Evolutionary conservation across 2,329 filamentous ascomycete species (phyloP).

Genomic region (Colletotrichum sp.): DNA sequence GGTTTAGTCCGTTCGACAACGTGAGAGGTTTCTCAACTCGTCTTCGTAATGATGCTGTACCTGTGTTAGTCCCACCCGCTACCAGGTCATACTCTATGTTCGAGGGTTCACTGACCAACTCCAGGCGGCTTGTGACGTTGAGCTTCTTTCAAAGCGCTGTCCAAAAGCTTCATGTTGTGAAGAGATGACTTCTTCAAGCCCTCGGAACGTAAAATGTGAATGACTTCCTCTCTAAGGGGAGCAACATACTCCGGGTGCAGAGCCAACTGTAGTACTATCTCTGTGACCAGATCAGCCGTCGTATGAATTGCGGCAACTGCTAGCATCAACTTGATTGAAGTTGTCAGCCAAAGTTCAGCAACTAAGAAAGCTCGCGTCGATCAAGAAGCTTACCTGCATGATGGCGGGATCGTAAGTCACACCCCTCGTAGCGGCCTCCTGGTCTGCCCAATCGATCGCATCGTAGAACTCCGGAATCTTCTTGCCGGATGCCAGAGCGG

Average conservation of each 20-base stretch:
- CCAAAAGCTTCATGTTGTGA: background rate
- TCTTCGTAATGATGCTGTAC: background rate
- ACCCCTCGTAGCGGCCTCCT: background rate
- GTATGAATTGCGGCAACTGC: background rate
- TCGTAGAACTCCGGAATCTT: background rate
- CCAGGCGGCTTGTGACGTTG: background rate
- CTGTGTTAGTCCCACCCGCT: background rate
- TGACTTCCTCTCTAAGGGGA: background rate
- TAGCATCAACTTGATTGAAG: background rate
- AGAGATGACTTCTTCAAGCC: background rate
- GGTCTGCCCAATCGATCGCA: background rate
- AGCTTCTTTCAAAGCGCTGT: background rate
- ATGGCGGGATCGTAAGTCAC: background rate
- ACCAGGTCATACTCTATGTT: background rate
- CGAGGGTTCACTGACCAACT: background rate
- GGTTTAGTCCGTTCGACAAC: background rate
- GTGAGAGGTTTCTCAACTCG: background rate
- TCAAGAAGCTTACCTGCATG: background rate
- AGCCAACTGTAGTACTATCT: background rate
- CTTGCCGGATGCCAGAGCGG: background rate
- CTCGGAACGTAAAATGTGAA: background rate
- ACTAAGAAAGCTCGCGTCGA: background rate
- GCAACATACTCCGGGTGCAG: background rate
- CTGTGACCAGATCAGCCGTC: background rate
- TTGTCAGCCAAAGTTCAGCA: background rate